These are phyloP conservation scores for Mycosphaerella sp. DNA, from an alignment of 2,329 filamentous ascomycete species.

Conservation along the genomic window DNA sequence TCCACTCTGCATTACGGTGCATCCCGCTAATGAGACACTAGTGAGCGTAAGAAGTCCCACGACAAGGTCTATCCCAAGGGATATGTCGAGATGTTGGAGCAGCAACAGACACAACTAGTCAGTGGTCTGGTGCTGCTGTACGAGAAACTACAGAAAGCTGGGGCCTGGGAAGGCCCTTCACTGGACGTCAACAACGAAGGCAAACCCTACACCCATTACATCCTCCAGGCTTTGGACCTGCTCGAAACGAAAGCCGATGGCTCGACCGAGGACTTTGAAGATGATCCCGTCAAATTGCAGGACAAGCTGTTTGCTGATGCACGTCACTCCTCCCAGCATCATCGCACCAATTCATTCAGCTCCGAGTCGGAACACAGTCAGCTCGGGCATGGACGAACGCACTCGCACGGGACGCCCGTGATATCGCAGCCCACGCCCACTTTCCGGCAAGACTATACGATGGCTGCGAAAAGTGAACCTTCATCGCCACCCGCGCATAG, in stretches of 20 bases:
- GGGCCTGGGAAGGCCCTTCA: constrained; percentile 51
- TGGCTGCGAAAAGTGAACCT: constrained; percentile 27
- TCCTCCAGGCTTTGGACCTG: constrained; percentile 53
- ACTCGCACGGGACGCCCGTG: constrained; percentile 35
- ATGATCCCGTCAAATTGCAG: constrained; percentile 51
- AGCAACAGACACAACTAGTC: constrained; percentile 58
- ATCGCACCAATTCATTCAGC: constrained; percentile 50
- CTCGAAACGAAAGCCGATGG: constrained; percentile 47
- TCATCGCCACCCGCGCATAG: constrained; percentile 24
- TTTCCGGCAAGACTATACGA: constrained; percentile 15
- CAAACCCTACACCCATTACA: constrained; percentile 57
- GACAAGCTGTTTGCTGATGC: constrained; percentile 49
- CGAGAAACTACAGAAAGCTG: constrained; percentile 45
- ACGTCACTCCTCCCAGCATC: constrained; percentile 38
- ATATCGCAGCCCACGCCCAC: constrained; percentile 23
- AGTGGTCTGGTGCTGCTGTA: constrained; percentile 57
- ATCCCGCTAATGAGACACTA: constrained; percentile 7
- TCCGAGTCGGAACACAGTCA: constrained; percentile 53
- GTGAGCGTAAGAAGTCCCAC: constrained; percentile 57
- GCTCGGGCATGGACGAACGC: constrained; percentile 26
- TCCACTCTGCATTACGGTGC: not conserved
- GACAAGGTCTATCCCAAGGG: constrained; percentile 65
- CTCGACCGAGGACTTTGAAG: constrained; percentile 50
- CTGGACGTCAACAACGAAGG: constrained; percentile 48
- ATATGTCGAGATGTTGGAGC: constrained; percentile 61